Evolutionary conservation across 2,329 filamentous ascomycete genomes (phyloP).

Genomic region (Pyrenochaeta sp.): DNA sequence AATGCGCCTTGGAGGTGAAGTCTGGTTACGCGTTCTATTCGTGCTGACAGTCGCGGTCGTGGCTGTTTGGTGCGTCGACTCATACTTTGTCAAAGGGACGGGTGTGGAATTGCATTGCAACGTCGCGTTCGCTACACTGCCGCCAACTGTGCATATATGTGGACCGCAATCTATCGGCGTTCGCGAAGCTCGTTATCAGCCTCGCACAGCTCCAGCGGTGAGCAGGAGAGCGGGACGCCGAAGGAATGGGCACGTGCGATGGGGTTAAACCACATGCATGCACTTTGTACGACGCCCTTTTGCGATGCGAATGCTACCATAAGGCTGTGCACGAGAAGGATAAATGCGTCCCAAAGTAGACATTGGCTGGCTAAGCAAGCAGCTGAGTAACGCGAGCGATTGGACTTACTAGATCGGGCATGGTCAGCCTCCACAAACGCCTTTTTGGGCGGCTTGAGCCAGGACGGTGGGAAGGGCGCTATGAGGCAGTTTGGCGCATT

Average conservation of each 20-base stretch:
- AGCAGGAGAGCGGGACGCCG: conserved; percentile 8
- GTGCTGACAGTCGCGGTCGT: not conserved
- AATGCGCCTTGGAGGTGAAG: conserved; percentile 5
- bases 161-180: conserved; percentile 4
- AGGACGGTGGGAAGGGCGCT: conserved; percentile 19
- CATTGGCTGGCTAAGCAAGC: conserved; percentile 25
- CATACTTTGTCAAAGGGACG: conserved; percentile 14
- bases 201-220: conserved; percentile 31
- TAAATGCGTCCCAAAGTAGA: conserved; percentile 10
- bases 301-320: conserved; percentile 21
- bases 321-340: conserved; percentile 28
- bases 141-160: conserved; percentile 13
- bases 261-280: conserved; percentile 15
- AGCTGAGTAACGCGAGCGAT: conserved; percentile 21
- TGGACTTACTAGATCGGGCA: conserved; percentile 16
- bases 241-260: conserved; percentile 19
- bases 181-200: conserved; percentile 12
- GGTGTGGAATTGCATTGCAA: conserved; percentile 11
- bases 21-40: conserved; percentile 5
- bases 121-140: conserved; percentile 19
- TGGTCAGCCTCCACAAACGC: conserved; percentile 17
- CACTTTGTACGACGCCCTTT: conserved; percentile 14
- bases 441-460: conserved; percentile 7
- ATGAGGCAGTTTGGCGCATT: not conserved
- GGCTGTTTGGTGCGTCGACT: conserved; percentile 13